Conservation (phyloP, 148 eudicot species). For the Chenopodium suecicum region DNA sequence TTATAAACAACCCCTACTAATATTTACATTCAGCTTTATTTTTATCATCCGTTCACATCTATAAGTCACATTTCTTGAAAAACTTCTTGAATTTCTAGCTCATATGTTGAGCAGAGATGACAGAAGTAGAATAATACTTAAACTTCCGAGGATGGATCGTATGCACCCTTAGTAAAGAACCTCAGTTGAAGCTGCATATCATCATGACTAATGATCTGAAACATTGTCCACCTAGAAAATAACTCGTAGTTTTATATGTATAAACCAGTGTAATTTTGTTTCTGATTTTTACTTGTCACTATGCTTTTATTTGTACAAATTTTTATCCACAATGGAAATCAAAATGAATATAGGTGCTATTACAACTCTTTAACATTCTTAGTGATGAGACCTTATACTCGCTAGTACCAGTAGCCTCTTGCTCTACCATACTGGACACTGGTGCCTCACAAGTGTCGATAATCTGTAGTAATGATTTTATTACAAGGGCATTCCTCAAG, state of each 20-base stretch:
- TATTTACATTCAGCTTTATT: background rate
- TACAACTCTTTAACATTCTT: background rate
- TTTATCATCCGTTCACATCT: conserved; percentile 32
- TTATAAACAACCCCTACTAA: too few species aligned
- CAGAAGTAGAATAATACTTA: too few species aligned
- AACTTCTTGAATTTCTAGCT: too few species aligned
- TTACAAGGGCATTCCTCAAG: too few species aligned
- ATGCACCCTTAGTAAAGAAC: too few species aligned
- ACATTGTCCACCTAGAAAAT: conserved; percentile 3
- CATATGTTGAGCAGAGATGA: too few species aligned
- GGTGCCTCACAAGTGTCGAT: too few species aligned
- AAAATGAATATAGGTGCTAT: background rate
- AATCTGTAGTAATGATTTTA: background rate
- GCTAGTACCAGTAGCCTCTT: background rate
- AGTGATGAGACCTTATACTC: background rate
- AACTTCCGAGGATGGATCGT: too few species aligned
- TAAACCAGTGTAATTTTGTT: background rate
- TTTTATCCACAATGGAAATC: background rate
- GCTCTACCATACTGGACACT: background rate
- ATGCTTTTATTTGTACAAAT: background rate
- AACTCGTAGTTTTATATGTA: too few species aligned
- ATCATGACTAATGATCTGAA: conserved; percentile 27
- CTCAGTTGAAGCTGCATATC: too few species aligned
- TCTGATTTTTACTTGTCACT: background rate
- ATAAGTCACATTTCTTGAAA: too few species aligned